Conservation (phyloP, 75 land plant species). For the Selaginella tamariscina region DNA sequence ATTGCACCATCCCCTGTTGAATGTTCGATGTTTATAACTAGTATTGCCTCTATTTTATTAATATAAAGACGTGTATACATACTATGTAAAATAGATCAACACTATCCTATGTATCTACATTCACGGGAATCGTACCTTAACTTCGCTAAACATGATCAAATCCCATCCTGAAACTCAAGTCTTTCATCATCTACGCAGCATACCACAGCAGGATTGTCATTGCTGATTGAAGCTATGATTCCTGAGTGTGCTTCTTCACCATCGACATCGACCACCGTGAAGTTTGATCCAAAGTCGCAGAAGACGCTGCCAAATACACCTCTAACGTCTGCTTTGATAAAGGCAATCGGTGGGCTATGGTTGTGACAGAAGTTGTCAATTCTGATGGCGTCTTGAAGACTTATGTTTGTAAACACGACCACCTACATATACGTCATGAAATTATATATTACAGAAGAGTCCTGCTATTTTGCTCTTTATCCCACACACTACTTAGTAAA, state of each 20-base stretch:
- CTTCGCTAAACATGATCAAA: constrained; percentile 79
- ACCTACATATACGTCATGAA: constrained; percentile 24
- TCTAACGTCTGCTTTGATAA: constrained; percentile 70
- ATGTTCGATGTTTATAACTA: no score
- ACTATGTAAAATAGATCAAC: no score
- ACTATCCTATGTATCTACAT: no score
- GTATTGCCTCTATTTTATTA: no score
- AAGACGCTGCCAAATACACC: constrained; percentile 87
- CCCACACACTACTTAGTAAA: no score
- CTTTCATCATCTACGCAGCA: constrained; percentile 93
- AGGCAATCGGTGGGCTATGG: constrained; percentile 74
- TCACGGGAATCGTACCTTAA: no score
- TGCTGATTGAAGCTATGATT: constrained; percentile 78
- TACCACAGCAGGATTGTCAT: constrained; percentile 74
- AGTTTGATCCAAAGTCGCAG: constrained; percentile 93
- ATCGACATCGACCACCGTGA: constrained; percentile 81
- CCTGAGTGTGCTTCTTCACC: constrained; percentile 95
- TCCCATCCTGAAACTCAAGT: constrained; percentile 97
- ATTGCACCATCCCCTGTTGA: constrained; percentile 84
- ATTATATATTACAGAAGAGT: no score
- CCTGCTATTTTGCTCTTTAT: no score
- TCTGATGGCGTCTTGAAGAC: constrained; percentile 51
- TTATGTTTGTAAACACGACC: constrained; percentile 66
- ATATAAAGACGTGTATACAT: no score
- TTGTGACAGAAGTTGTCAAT: constrained; percentile 61